A percentile compares a stretch with the other conserved stretches of the same genome.
Evolutionary conservation across 108 stramenopile genomes (phyloP).

Genomic region (Cyclostephanos invisitatus): DNA sequence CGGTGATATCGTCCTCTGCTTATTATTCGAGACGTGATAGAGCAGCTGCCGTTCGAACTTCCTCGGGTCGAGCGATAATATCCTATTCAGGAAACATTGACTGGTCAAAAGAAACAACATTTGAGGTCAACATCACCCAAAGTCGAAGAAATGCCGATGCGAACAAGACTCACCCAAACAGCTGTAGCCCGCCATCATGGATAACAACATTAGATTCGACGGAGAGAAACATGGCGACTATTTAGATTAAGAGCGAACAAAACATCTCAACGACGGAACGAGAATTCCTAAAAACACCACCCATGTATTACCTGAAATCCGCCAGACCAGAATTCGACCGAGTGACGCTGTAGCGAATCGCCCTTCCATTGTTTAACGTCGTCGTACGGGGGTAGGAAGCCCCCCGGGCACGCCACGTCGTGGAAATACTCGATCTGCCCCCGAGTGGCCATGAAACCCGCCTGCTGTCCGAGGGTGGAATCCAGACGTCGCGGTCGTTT

Average conservation of each 20-base stretch:
- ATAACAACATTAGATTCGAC: too few relatives aligned
- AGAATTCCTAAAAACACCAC: too few relatives aligned
- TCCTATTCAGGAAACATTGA: slow-evolving; percentile 77
- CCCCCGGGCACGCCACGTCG: slow-evolving; percentile 59
- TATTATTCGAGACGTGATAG: slow-evolving; percentile 85
- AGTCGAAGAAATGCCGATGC: not conserved
- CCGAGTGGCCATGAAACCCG: slow-evolving; percentile 82
- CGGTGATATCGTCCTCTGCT: slow-evolving; percentile 56
- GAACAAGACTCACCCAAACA: not conserved
- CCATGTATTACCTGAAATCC: not conserved
- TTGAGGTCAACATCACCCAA: not conserved
- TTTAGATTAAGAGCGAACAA: too few relatives aligned
- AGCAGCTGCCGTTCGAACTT: slow-evolving; percentile 74
- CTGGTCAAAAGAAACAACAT: slow-evolving; percentile 37
- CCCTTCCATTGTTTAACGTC: slow-evolving; percentile 36
- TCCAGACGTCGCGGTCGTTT: slow-evolving; percentile 47
- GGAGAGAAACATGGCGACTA: too few relatives aligned
- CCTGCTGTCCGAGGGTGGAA: slow-evolving; percentile 61
- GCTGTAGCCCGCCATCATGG: not conserved
- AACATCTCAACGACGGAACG: too few relatives aligned
- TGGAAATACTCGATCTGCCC: slow-evolving; percentile 67
- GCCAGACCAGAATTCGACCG: not conserved
- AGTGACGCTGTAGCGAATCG: slow-evolving; percentile 59
- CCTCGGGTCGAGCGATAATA: slow-evolving; percentile 71
- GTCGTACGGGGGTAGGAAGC: slow-evolving; percentile 76